Base-by-base conservation (phyloP, 2,329 filamentous ascomycete species). In the Leptoxyphium fumago region DNA sequence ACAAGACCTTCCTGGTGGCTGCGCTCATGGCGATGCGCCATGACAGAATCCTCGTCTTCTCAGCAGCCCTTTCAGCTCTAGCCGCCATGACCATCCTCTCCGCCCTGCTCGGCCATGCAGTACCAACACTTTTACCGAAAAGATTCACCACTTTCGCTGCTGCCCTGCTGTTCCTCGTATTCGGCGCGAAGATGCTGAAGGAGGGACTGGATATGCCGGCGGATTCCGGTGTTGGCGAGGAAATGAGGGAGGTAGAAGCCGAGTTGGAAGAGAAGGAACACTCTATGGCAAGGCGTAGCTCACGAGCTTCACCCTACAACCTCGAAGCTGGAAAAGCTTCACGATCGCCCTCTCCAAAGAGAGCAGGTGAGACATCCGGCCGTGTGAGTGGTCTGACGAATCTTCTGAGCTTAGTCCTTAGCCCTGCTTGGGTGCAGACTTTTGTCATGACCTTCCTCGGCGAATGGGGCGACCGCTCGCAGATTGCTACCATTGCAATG, bases 21-120 rank as follows among this genome's bases (percentile, higher is more conserved):
- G 89, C 88, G 7, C 76, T 98, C 14, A 98, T 98, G 91, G 91
- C 91, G 10, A 98, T 98, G 91, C 91, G 94, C 61, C 89, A 98
- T 57, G 83, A 91, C 49, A 82, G 91, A 43, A 70, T 94, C 50
- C 75, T 96, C 10, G 91, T 98, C 48, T 98, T 98, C 66, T 84
- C 85, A 2, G 87, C 91, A 7, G 91, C 91, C n/a, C 89, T 94
- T 55, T 79, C 81, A 43, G 93, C 91, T 9, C 72, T 98, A 39
- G 77, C 94, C 47, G 76, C 84, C 60, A 95, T 95, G 88, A 95
- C 89, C 0, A 74, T 95, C n/a, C 73, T 95, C 11, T 95, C 88
- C 1, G 88, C 88, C 9, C 71, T 94, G 4, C 72, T 95, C 2
- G 88, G 88, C 11, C 88, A 95, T 58, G 84, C 88, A 0, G 84